Percentiles rank a stretch among this genome's conserved stretches.
Conservation (phyloP, 192 early-diverging fungal species). For the Phlyctochytrium bullatum region DNA sequence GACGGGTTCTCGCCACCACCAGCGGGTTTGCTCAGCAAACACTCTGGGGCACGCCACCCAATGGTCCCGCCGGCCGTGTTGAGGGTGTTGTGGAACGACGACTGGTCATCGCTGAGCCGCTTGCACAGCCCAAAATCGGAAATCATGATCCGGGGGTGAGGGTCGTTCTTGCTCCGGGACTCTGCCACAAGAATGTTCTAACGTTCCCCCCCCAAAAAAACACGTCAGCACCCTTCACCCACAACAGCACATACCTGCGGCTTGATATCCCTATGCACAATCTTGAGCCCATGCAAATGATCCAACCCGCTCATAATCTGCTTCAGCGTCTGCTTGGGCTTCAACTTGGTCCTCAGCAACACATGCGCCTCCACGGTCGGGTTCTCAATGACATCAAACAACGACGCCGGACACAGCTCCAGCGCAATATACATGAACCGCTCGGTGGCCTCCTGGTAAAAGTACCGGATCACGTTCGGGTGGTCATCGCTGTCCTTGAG, state of each 20-base stretch:
- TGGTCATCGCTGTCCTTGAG: conserved; percentile 93
- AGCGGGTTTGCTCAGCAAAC: conserved; percentile 44
- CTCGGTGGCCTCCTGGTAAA: conserved; percentile 81
- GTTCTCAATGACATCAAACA: conserved; percentile 82
- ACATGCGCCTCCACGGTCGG: conserved; percentile 40
- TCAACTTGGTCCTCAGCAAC: conserved; percentile 44
- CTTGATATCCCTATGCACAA: conserved; percentile 98
- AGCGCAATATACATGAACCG: conserved; percentile 97
- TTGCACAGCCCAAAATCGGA: conserved; percentile 98
- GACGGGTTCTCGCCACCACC: neutral
- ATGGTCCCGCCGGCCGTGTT: conserved; percentile 78
- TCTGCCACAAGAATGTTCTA: conserved; percentile 86
- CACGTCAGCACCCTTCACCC: neutral
- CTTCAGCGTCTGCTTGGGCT: conserved; percentile 68
- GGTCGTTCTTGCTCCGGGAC: conserved; percentile 27
- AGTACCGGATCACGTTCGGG: conserved; percentile 96
- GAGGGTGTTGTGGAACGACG: conserved; percentile 87
- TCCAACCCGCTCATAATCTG: conserved; percentile 85
- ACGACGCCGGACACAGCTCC: conserved; percentile 86
- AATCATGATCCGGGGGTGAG: conserved; percentile 74
- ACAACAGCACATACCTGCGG: conserved; percentile 45
- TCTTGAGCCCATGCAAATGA: conserved; percentile 89
- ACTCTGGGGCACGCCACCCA: conserved; percentile 97
- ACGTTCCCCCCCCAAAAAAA: too few species aligned
- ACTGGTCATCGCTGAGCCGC: conserved; percentile 89